Conservation (phyloP, 2,329 filamentous ascomycete genomes). For the Teratosphaeria gauchensis region DNA sequence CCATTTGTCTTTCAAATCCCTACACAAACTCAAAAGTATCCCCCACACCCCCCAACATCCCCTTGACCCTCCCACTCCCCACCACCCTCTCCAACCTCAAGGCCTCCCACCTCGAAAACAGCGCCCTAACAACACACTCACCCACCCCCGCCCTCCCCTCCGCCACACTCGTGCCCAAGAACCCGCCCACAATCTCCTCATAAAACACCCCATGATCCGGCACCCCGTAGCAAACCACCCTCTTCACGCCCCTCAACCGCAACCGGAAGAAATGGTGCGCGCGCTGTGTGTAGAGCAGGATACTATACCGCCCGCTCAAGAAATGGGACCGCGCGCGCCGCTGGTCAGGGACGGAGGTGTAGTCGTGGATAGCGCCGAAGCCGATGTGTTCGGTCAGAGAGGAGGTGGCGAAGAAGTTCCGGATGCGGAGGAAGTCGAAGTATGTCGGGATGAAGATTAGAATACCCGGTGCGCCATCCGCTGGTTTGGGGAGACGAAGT, state of each 20-base stretch:
- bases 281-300: conserved; percentile 85
- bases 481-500: conserved; percentile 55
- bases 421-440: conserved; percentile 85
- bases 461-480: conserved; percentile 44
- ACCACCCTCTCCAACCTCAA: conserved; percentile 83
- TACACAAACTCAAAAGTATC: conserved; percentile 94
- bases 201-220: conserved; percentile 84
- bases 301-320: conserved; percentile 65
- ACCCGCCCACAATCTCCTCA: conserved; percentile 62
- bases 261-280: conserved; percentile 97
- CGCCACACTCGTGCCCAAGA: conserved; percentile 45
- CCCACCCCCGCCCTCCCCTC: conserved; percentile 48
- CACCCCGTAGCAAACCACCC: conserved; percentile 79
- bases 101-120: conserved; percentile 85
- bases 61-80: conserved; percentile 67
- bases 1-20: background rate
- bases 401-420: conserved; percentile 81
- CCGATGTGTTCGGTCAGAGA: conserved; percentile 46
- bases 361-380: conserved; percentile 83
- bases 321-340: conserved; percentile 83
- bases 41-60: conserved; percentile 60
- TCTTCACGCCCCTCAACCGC: conserved; percentile 66
- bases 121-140: conserved; percentile 39
- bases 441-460: conserved; percentile 88
- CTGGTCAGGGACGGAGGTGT: conserved; percentile 67